Evolutionary conservation across 1,284 basidiomycete genomes (phyloP).

Genomic region (Neotropicomus parvogracilis): DNA sequence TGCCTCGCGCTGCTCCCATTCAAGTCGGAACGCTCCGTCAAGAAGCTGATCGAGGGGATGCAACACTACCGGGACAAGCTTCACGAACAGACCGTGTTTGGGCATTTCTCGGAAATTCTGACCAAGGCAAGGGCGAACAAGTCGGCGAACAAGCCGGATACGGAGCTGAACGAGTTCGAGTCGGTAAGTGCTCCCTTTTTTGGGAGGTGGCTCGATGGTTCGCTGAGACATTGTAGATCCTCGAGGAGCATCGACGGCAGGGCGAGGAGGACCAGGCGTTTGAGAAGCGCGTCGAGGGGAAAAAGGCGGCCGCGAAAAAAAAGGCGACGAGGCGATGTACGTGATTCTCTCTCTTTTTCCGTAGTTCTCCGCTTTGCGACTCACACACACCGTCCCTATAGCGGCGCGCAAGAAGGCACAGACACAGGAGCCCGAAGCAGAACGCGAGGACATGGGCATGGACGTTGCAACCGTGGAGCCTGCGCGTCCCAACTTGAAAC

Average conservation of each 20-base stretch:
- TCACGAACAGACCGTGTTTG: conserved; percentile 82
- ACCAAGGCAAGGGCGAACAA: conserved; percentile 79
- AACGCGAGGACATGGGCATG: conserved; percentile 4
- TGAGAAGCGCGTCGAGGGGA: conserved; percentile 77
- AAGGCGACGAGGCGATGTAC: conserved; percentile 46
- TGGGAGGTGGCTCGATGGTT: not conserved
- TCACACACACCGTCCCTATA: conserved; percentile 1
- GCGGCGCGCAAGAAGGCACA: conserved; percentile 31
- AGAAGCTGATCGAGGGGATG: conserved; percentile 92
- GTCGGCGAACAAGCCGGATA: conserved; percentile 84
- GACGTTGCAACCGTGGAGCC: not conserved
- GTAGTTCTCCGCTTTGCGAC: not conserved
- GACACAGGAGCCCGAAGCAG: conserved; percentile 15
- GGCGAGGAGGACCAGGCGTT: conserved; percentile 90
- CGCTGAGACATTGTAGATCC: conserved; percentile 48
- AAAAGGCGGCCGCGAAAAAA: conserved; percentile 77
- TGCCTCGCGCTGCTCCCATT: conserved; percentile 93
- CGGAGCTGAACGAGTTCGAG: conserved; percentile 88
- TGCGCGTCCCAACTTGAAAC: conserved; percentile 5
- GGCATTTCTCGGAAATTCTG: conserved; percentile 86
- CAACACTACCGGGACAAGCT: conserved; percentile 95
- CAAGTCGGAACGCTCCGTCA: conserved; percentile 94
- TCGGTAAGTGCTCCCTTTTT: conserved; percentile 38
- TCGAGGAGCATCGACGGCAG: conserved; percentile 79
- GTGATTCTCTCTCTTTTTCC: not conserved